These are phyloP conservation scores for Pseudocohnilembus persalinus DNA, from an alignment of 169 alveolate genomes.

Conservation along the genomic window DNA sequence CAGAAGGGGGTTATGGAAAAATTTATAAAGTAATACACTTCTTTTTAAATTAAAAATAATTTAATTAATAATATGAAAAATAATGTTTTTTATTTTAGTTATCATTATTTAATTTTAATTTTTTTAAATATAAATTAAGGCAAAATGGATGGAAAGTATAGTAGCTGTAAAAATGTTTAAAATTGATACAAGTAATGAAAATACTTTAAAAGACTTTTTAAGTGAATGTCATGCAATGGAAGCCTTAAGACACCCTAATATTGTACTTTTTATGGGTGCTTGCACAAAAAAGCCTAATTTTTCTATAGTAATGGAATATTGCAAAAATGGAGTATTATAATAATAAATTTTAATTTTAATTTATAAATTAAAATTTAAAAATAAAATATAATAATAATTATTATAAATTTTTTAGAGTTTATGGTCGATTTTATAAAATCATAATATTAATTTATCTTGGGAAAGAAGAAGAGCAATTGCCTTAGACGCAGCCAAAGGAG, in stretches of 20 bases:
- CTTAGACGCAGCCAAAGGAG: slow-evolving; percentile 83
- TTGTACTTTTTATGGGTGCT: slow-evolving; percentile 83
- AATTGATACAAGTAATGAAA: slow-evolving; percentile 70
- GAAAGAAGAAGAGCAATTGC: slow-evolving; percentile 78
- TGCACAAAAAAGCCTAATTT: slow-evolving; percentile 81
- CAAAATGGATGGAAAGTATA: slow-evolving; percentile 81
- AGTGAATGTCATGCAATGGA: slow-evolving; percentile 85
- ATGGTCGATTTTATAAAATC: slow-evolving; percentile 72
- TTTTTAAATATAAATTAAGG: slow-evolving; percentile 2
- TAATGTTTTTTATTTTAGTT: too few relatives aligned
- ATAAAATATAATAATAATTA: too few relatives aligned
- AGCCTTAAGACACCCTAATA: slow-evolving; percentile 85
- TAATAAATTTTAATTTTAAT: too few relatives aligned
- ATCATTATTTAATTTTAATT: too few relatives aligned
- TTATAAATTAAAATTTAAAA: too few relatives aligned
- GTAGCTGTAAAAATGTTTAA: slow-evolving; percentile 84
- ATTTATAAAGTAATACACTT: slow-evolving; percentile 43
- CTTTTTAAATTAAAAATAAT: background rate
- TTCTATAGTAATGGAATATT: slow-evolving; percentile 77
- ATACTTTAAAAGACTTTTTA: slow-evolving; percentile 72
- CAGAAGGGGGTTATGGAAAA: slow-evolving; percentile 86
- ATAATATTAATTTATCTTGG: slow-evolving; percentile 63
- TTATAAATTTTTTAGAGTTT: slow-evolving; percentile 20
- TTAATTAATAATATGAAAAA: too few relatives aligned
- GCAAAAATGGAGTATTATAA: slow-evolving; percentile 75